Conservation (phyloP, 305 asterid genomes). For the Fraxinus sp. region DNA sequence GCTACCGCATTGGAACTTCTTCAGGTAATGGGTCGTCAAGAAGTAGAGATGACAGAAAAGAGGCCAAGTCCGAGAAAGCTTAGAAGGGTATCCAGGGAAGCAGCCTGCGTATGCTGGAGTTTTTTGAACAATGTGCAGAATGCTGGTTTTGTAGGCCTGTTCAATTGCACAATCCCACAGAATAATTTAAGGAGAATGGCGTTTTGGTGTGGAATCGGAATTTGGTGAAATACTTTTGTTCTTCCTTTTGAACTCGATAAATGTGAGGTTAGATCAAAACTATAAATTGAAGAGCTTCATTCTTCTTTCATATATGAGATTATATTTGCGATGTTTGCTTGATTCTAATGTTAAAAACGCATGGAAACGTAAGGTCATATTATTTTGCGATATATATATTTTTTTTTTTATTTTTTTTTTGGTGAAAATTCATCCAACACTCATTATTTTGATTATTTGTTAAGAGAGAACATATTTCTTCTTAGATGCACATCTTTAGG, state of each 20-base stretch:
- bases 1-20: slow-evolving; percentile 79
- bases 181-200: slow-evolving; percentile 8
- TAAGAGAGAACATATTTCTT: too few relatives aligned
- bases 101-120: background rate
- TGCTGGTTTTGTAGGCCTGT: slow-evolving; percentile 22
- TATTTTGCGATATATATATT: too few relatives aligned
- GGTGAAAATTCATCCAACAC: too few relatives aligned
- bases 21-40: slow-evolving; percentile 34
- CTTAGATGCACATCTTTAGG: too few relatives aligned
- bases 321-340: too few relatives aligned
- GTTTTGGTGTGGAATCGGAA: slow-evolving; percentile 20
- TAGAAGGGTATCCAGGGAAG: background rate
- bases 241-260: background rate
- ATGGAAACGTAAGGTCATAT: too few relatives aligned
- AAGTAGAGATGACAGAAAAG: slow-evolving; percentile 3
- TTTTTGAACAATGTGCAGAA: slow-evolving; percentile 14
- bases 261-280: background rate
- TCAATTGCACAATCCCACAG: slow-evolving; percentile 21
- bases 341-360: too few relatives aligned
- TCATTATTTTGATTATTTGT: too few relatives aligned
- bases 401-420: too few relatives aligned
- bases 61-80: background rate
- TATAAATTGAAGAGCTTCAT: background rate
- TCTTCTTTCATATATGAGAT: background rate
- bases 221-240: slow-evolving; percentile 14